Evolutionary conservation across 2,329 filamentous ascomycete species (phyloP).

Genomic region (Paraconiothyrium brasiliense): DNA sequence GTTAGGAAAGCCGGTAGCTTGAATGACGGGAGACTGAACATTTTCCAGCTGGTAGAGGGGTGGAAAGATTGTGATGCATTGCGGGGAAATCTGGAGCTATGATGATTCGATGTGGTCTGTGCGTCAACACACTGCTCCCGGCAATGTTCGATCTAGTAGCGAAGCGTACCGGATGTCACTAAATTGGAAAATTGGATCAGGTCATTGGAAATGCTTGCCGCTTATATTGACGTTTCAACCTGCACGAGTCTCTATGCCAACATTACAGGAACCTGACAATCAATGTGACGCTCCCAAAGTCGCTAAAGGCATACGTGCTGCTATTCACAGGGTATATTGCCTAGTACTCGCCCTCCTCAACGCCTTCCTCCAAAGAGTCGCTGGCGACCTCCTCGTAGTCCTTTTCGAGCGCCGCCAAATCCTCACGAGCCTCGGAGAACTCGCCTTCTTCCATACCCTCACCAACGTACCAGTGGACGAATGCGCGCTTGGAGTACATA

Average conservation of each 20-base stretch:
- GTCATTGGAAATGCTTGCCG: not conserved
- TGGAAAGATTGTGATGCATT: slow-evolving; percentile 1
- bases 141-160: not conserved
- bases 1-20: slow-evolving; percentile 25
- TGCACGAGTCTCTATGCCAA: slow-evolving; percentile 8
- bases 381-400: slow-evolving; percentile 86
- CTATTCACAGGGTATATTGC: slow-evolving; percentile 37
- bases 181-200: not conserved
- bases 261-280: slow-evolving; percentile 7
- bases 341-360: slow-evolving; percentile 60
- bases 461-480: slow-evolving; percentile 83
- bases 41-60: slow-evolving; percentile 10
- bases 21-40: slow-evolving; percentile 32
- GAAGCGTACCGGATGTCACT: not conserved
- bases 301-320: slow-evolving; percentile 28
- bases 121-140: not conserved
- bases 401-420: slow-evolving; percentile 84
- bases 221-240: slow-evolving; percentile 9
- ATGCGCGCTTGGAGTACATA: slow-evolving; percentile 81
- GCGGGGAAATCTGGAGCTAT: slow-evolving; percentile 20
- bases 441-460: slow-evolving; percentile 94
- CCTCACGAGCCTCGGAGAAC: slow-evolving; percentile 87
- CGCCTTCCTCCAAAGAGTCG: slow-evolving; percentile 69
- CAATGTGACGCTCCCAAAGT: slow-evolving; percentile 18
- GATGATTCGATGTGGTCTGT: slow-evolving; percentile 13